Percentiles rank a stretch among this genome's conserved stretches.
Evolutionary conservation across 1,284 basidiomycete genomes (phyloP).

Genomic region (Schizopora paradoxa): DNA sequence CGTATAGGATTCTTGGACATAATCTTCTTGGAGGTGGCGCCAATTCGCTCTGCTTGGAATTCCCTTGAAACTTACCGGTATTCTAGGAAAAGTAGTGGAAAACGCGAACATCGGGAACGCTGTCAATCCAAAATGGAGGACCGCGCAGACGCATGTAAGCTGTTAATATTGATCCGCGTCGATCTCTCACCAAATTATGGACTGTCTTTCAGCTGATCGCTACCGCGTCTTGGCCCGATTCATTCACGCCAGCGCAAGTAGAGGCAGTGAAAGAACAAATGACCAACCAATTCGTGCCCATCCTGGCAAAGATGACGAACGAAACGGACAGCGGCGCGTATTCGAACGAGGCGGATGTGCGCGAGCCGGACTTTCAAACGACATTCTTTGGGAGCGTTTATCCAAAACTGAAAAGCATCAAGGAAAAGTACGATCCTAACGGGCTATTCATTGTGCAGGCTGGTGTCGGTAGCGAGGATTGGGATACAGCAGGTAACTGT

Average conservation of each 20-base stretch:
- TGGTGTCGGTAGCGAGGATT: slow-evolving; percentile 11
- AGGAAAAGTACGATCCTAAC: slow-evolving; percentile 10
- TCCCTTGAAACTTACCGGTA: not conserved
- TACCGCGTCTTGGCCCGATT: slow-evolving; percentile 8
- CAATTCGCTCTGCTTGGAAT: no score
- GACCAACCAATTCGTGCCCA: slow-evolving; percentile 13
- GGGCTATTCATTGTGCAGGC: slow-evolving; percentile 4
- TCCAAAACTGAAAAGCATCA: slow-evolving; percentile 2
- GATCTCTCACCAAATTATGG: not conserved
- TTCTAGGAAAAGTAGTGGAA: slow-evolving; percentile 28
- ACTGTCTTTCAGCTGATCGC: slow-evolving; percentile 7
- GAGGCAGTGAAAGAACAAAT: slow-evolving; percentile 18
- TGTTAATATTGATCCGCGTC: not conserved
- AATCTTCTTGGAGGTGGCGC: slow-evolving; percentile 14
- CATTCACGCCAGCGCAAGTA: slow-evolving; percentile 15
- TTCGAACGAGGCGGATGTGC: slow-evolving; percentile 8
- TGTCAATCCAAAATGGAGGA: slow-evolving; percentile 30
- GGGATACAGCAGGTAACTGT: slow-evolving; percentile 6
- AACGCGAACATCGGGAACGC: slow-evolving; percentile 28
- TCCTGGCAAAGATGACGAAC: slow-evolving; percentile 12
- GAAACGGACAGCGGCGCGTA: slow-evolving; percentile 8
- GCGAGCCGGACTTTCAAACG: slow-evolving; percentile 7
- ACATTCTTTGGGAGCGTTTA: slow-evolving; percentile 8
- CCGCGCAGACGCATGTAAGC: slow-evolving; percentile 30
- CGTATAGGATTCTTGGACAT: slow-evolving; percentile 12